Evolutionary conservation across 768 basidiomycete genomes (phyloP).

Genomic region (Pisolithus albus): DNA sequence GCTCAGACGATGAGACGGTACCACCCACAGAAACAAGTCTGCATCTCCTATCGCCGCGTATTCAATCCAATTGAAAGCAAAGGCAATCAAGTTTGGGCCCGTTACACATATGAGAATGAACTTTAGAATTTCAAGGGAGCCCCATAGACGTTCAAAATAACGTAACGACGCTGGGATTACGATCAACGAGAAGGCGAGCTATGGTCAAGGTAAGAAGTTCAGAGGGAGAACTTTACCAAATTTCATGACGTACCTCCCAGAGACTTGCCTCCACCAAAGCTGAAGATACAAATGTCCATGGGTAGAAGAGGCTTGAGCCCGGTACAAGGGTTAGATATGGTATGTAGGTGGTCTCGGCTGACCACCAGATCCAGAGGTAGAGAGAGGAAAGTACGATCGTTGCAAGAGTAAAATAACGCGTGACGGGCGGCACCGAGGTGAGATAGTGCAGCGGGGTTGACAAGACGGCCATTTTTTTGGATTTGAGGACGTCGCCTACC

Average conservation of each 20-base stretch:
- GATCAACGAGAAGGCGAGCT: conserved; percentile 75
- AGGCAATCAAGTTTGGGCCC: conserved; percentile 81
- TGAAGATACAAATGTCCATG: conserved; percentile 92
- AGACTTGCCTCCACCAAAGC: conserved; percentile 80
- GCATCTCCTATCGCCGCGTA: conserved; percentile 62
- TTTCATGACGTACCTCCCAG: conserved; percentile 61
- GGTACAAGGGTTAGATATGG: conserved; percentile 79
- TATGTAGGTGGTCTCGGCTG: conserved; percentile 34
- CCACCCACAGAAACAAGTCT: conserved; percentile 68
- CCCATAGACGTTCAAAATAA: conserved; percentile 95
- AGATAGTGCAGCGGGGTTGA: conserved; percentile 65
- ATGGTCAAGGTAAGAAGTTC: conserved; percentile 3
- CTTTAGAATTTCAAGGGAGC: conserved; percentile 74
- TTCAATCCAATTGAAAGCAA: conserved; percentile 86
- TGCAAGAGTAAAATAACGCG: conserved; percentile 60
- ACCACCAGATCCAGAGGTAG: conserved; percentile 62
- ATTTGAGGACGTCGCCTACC: conserved; percentile 4
- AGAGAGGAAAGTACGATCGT: conserved; percentile 53
- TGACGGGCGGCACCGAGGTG: conserved; percentile 71
- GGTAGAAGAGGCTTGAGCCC: conserved; percentile 73
- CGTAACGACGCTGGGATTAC: conserved; percentile 77
- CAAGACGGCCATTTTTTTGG: conserved; percentile 58
- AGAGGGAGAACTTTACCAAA: not conserved
- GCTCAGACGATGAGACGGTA: conserved; percentile 3
- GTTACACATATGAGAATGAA: conserved; percentile 77